These are phyloP conservation scores for Letharia lupina DNA, from an alignment of 495 filamentous ascomycete species.

Conservation along the genomic window DNA sequence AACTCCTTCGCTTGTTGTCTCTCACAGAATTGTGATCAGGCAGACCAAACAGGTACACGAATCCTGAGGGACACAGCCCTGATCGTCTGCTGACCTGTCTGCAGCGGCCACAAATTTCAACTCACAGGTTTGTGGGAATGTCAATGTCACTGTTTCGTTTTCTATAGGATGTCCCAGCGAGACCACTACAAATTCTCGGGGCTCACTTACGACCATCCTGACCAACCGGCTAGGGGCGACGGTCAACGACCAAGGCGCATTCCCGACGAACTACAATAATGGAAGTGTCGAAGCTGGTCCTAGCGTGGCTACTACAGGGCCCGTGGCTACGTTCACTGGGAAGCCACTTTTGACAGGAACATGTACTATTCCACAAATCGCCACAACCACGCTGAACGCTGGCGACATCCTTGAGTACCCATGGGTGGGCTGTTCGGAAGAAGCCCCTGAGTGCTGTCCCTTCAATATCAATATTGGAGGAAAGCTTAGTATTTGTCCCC, in stretches of 20 bases:
- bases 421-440: conserved; percentile 25
- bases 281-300: conserved; percentile 16
- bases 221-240: neutral
- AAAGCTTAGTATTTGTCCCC: conserved; percentile 24
- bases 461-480: conserved; percentile 20
- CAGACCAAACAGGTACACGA: conserved; percentile 24
- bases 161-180: conserved; percentile 20
- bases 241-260: neutral
- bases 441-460: conserved; percentile 24
- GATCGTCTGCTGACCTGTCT: conserved; percentile 7
- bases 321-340: conserved; percentile 24
- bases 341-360: conserved; percentile 21
- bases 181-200: neutral
- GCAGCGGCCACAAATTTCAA: conserved; percentile 24
- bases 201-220: neutral
- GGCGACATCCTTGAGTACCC: conserved; percentile 25
- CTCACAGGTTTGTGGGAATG: conserved; percentile 19
- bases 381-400: conserved; percentile 15
- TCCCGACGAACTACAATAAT: neutral
- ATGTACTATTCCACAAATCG: conserved; percentile 24
- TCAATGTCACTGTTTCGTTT: conserved; percentile 25
- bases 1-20: conserved; percentile 25
- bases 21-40: conserved; percentile 16
- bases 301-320: conserved; percentile 17
- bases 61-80: neutral